These are phyloP conservation scores for Aspergillus udagawae DNA, from an alignment of 2,329 filamentous ascomycete genomes.

Conservation along the genomic window DNA sequence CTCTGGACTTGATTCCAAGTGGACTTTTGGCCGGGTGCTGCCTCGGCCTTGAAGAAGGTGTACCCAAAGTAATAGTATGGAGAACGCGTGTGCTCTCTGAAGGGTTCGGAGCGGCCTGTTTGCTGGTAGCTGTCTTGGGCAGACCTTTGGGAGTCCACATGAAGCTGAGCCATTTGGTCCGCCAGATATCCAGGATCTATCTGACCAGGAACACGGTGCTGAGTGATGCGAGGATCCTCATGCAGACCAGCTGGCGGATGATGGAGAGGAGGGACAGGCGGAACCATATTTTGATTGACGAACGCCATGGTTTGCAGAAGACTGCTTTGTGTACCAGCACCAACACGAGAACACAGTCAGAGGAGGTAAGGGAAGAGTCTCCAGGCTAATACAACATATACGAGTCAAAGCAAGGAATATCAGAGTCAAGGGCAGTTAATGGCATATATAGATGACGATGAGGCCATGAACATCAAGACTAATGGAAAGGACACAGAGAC, in stretches of 20 bases:
- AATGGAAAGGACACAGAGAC: conserved; percentile 3
- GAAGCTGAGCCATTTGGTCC: conserved; percentile 16
- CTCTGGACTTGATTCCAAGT: conserved; percentile 30
- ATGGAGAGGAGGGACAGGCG: conserved; percentile 14
- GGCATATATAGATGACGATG: background rate
- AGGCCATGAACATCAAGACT: background rate
- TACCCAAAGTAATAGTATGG: conserved; percentile 29
- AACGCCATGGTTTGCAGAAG: conserved; percentile 10
- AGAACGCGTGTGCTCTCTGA: conserved; percentile 9
- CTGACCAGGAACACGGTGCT: conserved; percentile 3
- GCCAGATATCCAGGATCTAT: conserved; percentile 11
- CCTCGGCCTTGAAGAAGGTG: conserved; percentile 32
- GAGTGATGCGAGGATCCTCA: conserved; percentile 12
- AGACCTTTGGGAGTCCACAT: conserved; percentile 8
- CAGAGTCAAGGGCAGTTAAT: background rate
- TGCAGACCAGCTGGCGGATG: conserved; percentile 9
- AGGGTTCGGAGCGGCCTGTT: background rate
- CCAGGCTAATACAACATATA: background rate
- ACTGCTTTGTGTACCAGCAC: background rate
- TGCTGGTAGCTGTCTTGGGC: conserved; percentile 1
- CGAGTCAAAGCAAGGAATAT: background rate
- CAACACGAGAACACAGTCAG: background rate
- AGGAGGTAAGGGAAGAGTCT: background rate
- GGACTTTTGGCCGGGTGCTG: conserved; percentile 24
- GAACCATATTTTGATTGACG: conserved; percentile 17